Evolutionary conservation across 202 grass and related monocot species (phyloP).

Genomic region (Eragrostis tef): DNA sequence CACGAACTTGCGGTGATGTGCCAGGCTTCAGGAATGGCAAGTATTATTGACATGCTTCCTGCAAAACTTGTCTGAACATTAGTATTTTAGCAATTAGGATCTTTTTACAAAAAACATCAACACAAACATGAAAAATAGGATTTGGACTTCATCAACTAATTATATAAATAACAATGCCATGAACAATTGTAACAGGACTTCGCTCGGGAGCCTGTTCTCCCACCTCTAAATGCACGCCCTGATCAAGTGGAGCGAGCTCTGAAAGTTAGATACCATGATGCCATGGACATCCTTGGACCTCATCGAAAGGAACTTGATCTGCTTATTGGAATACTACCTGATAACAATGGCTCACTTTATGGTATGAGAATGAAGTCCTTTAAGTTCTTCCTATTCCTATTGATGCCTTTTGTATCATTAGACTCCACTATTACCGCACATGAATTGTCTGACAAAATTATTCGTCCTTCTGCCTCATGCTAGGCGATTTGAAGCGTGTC

Average conservation of each 20-base stretch:
- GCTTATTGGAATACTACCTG: slow-evolving; percentile 87
- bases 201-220: slow-evolving; percentile 69
- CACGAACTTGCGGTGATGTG: slow-evolving; percentile 84
- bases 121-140: too few relatives aligned
- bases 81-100: too few relatives aligned
- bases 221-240: slow-evolving; percentile 56
- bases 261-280: slow-evolving; percentile 65
- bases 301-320: slow-evolving; percentile 67
- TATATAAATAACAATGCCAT: background rate
- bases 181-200: slow-evolving; percentile 61
- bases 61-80: background rate
- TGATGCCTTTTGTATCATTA: background rate
- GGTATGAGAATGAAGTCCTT: slow-evolving; percentile 45
- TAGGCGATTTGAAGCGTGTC: slow-evolving; percentile 90
- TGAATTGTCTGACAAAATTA: slow-evolving; percentile 8
- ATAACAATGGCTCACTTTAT: slow-evolving; percentile 93
- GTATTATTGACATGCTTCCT: slow-evolving; percentile 37
- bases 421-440: slow-evolving; percentile 9
- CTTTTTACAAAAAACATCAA: too few relatives aligned
- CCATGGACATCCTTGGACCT: slow-evolving; percentile 57
- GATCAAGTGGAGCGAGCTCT: slow-evolving; percentile 67
- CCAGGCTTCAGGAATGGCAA: slow-evolving; percentile 87
- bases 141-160: background rate
- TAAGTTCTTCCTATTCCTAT: too few relatives aligned
- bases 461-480: slow-evolving; percentile 17